phyloP scores from a whole-genome alignment of 164 flowering plant species.

The Aristolochia californica region DNA sequence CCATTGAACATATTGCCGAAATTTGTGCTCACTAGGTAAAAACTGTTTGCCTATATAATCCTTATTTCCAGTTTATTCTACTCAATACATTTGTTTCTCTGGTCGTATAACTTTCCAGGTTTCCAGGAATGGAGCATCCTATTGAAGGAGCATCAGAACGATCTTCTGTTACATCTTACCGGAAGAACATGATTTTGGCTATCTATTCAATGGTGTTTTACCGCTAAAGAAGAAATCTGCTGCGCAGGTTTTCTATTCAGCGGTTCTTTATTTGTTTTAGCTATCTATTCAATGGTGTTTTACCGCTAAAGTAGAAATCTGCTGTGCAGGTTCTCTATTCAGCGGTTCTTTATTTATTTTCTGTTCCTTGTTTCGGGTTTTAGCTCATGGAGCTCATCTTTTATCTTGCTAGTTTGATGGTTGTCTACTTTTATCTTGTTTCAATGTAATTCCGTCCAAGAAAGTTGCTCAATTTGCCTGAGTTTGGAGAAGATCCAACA shows the following conservation, averaged over 20 bases:
- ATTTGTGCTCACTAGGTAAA: slow-evolving; percentile 14
- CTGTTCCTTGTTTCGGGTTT: neutral
- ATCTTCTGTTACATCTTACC: no score
- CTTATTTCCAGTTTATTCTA: no score
- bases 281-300: slow-evolving; percentile 1
- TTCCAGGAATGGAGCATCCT: neutral
- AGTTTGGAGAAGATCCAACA: neutral
- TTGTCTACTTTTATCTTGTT: neutral
- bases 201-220: slow-evolving; percentile 1
- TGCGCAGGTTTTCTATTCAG: neutral
- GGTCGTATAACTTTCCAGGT: neutral
- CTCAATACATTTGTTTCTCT: slow-evolving; percentile 2
- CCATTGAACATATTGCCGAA: slow-evolving; percentile 52
- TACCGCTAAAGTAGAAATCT: neutral
- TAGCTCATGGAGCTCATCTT: slow-evolving; percentile 3
- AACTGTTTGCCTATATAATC: no score
- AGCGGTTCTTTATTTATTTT: neutral
- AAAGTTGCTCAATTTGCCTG: neutral
- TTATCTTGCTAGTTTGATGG: neutral
- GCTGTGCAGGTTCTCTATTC: neutral
- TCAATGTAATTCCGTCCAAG: no score
- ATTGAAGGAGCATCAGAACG: neutral
- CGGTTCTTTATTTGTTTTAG: neutral
- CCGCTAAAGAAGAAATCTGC: neutral
- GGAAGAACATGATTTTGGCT: neutral